phyloP scores from a whole-genome alignment of 1,139 yeast species.

The Kodamaea anthophila region DNA sequence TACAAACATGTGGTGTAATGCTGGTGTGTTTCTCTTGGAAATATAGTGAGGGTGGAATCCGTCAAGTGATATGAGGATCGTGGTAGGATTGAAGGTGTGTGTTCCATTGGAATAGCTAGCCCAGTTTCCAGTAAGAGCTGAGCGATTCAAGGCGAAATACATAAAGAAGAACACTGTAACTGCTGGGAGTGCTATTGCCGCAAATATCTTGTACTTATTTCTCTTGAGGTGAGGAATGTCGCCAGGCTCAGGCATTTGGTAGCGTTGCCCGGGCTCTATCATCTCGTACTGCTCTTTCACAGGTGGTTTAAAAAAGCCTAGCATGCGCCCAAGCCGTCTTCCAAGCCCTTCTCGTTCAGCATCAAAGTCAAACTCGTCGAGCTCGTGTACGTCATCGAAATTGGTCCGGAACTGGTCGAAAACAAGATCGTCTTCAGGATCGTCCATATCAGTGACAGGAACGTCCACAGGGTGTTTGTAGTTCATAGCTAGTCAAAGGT shows the following conservation, averaged over 20 bases:
- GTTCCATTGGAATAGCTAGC: conserved; percentile 53
- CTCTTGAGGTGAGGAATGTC: neutral
- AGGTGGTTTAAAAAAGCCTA: neutral
- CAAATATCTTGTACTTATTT: neutral
- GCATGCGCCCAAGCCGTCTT: neutral
- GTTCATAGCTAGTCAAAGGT: no score
- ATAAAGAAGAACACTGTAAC: neutral
- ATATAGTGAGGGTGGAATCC: conserved; percentile 92
- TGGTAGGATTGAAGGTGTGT: conserved; percentile 66
- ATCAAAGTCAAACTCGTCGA: conserved; percentile 13
- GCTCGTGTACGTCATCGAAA: no score
- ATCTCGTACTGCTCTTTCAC: conserved; percentile 1
- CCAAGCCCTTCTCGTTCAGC: conserved; percentile 19
- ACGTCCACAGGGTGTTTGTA: conserved; percentile 41
- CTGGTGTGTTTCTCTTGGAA: conserved; percentile 62
- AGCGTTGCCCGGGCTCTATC: neutral
- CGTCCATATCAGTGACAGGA: conserved; percentile 56
- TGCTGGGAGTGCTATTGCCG: neutral
- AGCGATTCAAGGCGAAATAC: neutral
- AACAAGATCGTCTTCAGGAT: conserved; percentile 41
- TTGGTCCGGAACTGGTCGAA: no score
- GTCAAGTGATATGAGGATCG: conserved; percentile 71
- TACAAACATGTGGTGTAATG: conserved; percentile 50
- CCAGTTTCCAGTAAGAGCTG: no score
- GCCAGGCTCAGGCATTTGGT: no score